These are phyloP conservation scores for Trichophyton benhamiae DNA, from an alignment of 2,329 filamentous ascomycete species.

Conservation along the genomic window DNA sequence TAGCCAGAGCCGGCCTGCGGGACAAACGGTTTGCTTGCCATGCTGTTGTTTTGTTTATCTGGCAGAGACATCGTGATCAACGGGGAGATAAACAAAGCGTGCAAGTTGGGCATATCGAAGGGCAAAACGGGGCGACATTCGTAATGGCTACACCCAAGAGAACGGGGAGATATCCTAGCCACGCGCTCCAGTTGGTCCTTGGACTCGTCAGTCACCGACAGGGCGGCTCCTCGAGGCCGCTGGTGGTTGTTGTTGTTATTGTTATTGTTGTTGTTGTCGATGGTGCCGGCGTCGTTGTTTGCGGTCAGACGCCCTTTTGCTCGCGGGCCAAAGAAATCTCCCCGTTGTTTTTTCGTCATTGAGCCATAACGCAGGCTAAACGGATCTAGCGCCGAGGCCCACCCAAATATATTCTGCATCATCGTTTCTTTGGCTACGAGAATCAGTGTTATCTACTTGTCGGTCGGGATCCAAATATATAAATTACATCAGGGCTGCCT, in stretches of 20 bases:
- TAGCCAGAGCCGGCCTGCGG: conserved; percentile 49
- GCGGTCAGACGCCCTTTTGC: neutral
- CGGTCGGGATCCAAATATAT: neutral
- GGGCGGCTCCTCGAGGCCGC: neutral
- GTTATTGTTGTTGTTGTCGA: neutral
- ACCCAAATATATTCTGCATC: neutral
- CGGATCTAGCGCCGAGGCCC: neutral
- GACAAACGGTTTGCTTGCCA: conserved; percentile 48
- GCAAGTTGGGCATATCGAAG: conserved; percentile 37
- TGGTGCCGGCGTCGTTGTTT: neutral
- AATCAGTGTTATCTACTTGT: neutral
- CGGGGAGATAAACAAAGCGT: conserved; percentile 21
- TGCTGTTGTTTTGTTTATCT: conserved; percentile 42
- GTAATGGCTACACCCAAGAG: conserved; percentile 24
- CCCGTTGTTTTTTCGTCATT: neutral
- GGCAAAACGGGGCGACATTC: conserved; percentile 19
- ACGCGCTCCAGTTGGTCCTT: neutral
- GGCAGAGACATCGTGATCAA: conserved; percentile 33
- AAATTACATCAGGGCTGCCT: neutral
- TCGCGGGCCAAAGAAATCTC: neutral
- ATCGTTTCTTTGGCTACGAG: neutral
- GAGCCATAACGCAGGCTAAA: neutral
- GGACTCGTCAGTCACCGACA: neutral
- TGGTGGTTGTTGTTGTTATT: neutral
- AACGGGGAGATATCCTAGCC: neutral